phyloP scores from a whole-genome alignment of 2,329 filamentous ascomycete species.

The Mollisiaceae sp. region DNA sequence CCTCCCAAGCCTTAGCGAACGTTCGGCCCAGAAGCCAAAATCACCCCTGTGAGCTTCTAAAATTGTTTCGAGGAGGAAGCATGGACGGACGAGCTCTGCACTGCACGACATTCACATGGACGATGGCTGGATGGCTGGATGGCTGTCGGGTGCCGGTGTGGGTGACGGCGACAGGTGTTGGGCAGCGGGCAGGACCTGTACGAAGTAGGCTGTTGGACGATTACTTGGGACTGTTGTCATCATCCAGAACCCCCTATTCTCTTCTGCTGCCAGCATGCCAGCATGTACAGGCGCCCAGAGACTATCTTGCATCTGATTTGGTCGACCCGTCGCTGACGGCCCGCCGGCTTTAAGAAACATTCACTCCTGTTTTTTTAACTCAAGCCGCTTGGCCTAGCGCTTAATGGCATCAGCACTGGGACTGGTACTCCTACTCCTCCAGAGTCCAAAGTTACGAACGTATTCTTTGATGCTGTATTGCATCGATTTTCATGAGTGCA shows the following conservation, averaged over 20 bases:
- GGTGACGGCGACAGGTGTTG: neutral
- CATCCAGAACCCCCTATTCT: conserved; percentile 1
- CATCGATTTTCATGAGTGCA: neutral
- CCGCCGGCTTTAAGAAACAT: conserved; percentile 6
- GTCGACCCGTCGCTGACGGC: neutral
- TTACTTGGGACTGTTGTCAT: neutral
- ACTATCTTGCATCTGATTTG: neutral
- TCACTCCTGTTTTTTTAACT: neutral
- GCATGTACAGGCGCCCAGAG: neutral
- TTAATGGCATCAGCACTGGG: neutral
- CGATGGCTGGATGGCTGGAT: neutral
- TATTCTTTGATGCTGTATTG: neutral
- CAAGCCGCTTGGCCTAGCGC: neutral
- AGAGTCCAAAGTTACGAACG: no score
- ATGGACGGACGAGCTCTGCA: no score
- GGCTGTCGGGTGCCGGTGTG: neutral
- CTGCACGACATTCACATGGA: neutral
- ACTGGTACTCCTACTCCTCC: no score
- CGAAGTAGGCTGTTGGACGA: neutral
- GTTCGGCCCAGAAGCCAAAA: conserved; percentile 2
- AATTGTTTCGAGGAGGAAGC: conserved; percentile 1
- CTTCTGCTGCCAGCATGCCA: neutral
- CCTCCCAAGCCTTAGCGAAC: conserved; percentile 15
- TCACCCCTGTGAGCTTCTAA: neutral
- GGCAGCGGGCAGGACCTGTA: neutral